Base-by-base conservation (phyloP, 331 rosid species). In the Rosa hybrid region DNA sequence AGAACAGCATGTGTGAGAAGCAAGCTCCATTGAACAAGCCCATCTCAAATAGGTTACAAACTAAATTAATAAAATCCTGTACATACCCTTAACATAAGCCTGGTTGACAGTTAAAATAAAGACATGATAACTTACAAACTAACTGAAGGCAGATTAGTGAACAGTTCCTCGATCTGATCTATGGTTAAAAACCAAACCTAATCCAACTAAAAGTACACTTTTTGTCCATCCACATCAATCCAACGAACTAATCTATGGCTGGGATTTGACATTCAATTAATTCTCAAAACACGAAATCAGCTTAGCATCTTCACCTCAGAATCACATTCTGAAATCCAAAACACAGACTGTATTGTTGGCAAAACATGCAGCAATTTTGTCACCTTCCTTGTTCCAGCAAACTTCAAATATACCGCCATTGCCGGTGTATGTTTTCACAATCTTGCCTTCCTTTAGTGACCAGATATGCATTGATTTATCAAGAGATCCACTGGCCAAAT, bases 361-460 rank as follows among this genome's bases (percentile, higher is more conserved):
- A 78, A 89, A 93, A 86, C 99, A 95, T 39, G 97, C 93, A 16
- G 99, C 99, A 23, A 95, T 88, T 80, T 91, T 95, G 87, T 95
- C 92, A 53, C 99, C 99, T 72, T 90, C 99, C 86, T 85, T 95
- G 51, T 93, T 95, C 99, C 98, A 95, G 84, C 97, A 91, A 56
- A 95, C 99, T 90, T 95, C 99, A 72, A 92, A 95, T 77, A 95
- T 90, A 68, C 97, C 97, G 16, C 98, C 99, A 46, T 86, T 82
- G 34, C 99, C 98, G 0, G 87, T 76, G 86, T 90, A 91, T 18
- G 99, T 93, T 77, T 87, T 91, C 18, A 95, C 90, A 59, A 95
- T 90, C 88, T 91, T 95, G 79, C 93, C 90, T 27, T 93, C 97
- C 88, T 91, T 95, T 78, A 95, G 82, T 50, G 99, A 93, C 98